Conservation (phyloP, 2,329 filamentous ascomycete species). For the Aspergillus proliferans region DNA sequence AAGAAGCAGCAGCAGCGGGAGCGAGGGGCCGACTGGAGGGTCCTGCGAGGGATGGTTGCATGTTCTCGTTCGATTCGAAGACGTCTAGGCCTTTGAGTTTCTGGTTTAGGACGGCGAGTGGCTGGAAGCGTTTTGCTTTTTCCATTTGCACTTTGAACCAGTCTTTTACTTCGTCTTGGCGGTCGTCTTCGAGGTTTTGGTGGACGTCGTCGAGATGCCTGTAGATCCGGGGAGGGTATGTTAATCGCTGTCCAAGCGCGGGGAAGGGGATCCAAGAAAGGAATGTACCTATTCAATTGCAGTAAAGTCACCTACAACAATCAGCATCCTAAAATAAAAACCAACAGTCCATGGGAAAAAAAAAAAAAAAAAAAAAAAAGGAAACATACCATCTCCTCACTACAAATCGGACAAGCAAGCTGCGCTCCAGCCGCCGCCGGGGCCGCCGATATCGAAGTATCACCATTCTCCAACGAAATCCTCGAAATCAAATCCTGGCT, state of each 20-base stretch:
- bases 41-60: slow-evolving; percentile 29
- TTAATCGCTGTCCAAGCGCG: slow-evolving; percentile 5
- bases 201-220: slow-evolving; percentile 83
- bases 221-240: background rate
- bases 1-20: slow-evolving; percentile 17
- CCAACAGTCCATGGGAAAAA: background rate
- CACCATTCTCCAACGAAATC: slow-evolving; percentile 63
- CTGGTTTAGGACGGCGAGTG: slow-evolving; percentile 83
- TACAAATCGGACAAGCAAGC: slow-evolving; percentile 94
- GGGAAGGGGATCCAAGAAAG: background rate
- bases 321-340: slow-evolving; percentile 5
- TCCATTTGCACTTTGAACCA: slow-evolving; percentile 95
- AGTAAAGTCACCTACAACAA: slow-evolving; percentile 71
- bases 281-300: slow-evolving; percentile 70
- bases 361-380: background rate
- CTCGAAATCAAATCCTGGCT: slow-evolving; percentile 74
- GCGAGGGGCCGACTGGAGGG: slow-evolving; percentile 28
- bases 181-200: slow-evolving; percentile 78
- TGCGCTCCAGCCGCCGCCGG: slow-evolving; percentile 56
- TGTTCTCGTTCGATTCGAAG: slow-evolving; percentile 82
- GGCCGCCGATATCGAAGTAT: slow-evolving; percentile 41
- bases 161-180: slow-evolving; percentile 91
- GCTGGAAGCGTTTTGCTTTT: slow-evolving; percentile 89
- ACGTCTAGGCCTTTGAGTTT: slow-evolving; percentile 88
- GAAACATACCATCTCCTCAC: slow-evolving; percentile 80